Base-by-base conservation (phyloP, 2,329 filamentous ascomycete genomes). In the Didymella pomorum region DNA sequence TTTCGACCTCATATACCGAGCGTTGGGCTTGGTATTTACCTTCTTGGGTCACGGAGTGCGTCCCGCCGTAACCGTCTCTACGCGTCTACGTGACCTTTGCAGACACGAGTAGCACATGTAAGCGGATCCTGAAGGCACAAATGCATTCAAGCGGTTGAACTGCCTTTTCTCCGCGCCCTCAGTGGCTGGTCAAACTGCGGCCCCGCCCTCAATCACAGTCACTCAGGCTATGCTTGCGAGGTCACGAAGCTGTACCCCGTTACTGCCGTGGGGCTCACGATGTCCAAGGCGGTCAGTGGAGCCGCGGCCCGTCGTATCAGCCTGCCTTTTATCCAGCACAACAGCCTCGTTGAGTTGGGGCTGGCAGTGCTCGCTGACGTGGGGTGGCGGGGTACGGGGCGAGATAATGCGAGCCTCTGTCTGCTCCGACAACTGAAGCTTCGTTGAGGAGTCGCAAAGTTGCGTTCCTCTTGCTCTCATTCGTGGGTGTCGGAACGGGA, bases 21-120 rank as follows among this genome's bases (percentile, higher is more conserved):
- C 52, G 26, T 5, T 50, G 12, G 31, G 39, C 41, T 53, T 58
- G 50, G 56, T 44, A 35, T 57, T 51, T 58, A 65, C 63, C 62
- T 57, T 43, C 61, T 65, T 70, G 60, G 59, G 59, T 58, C 39
- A 64, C 74, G 74, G 73, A 76, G 72, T 59, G 64, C 69, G 68
- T 73, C 71, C 71, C 73, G 74, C 70, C 70, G 71, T 63, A 69
- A 70, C 74, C 72, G 73, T 73, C 60, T 65, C 63, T 60, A 70
- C 61, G 70, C 71, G 66, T 69, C 49, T 62, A 69, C 66, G 68
- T 68, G 64, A 66, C 56, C 35, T 43, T 41, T 52, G 10, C 35
- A 52, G 42, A 52, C 37, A 51, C 47, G 62, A 62, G 63, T 69
- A 70, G 64, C 68, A 70, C 64, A 56, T 50, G 61, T 58, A 60